Evolutionary conservation across 2,329 filamentous ascomycete species (phyloP).

Genomic region (Aspergillus amoenus): DNA sequence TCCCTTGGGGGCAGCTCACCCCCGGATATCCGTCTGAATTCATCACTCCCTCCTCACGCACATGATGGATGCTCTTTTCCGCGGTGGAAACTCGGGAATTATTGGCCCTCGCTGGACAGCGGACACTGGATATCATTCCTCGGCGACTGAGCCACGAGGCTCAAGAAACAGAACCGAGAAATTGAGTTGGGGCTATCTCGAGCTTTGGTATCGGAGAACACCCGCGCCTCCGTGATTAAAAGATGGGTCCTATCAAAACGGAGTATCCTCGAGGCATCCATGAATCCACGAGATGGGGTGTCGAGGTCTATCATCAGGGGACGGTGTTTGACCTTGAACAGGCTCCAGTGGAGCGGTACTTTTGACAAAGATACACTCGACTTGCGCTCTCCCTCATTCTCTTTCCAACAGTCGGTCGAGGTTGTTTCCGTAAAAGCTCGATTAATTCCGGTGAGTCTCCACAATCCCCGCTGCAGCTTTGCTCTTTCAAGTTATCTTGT

Average conservation of each 20-base stretch:
- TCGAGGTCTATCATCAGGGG: background rate
- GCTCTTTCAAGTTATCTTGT: background rate
- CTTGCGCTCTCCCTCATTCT: background rate
- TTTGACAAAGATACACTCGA: background rate
- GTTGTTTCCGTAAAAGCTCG: too few species aligned
- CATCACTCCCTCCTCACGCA: too few species aligned
- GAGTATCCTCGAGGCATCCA: background rate
- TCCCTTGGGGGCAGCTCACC: too few species aligned
- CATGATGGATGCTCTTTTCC: too few species aligned
- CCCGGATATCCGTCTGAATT: too few species aligned
- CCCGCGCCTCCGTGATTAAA: too few species aligned
- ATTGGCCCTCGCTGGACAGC: background rate
- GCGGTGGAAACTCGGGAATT: too few species aligned
- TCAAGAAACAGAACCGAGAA: background rate
- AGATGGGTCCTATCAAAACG: background rate
- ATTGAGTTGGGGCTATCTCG: too few species aligned
- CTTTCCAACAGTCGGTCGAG: background rate
- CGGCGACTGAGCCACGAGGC: background rate
- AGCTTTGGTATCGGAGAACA: too few species aligned
- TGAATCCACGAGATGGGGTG: background rate
- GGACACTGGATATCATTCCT: background rate
- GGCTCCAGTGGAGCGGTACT: conserved; percentile 1
- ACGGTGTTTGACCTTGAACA: background rate
- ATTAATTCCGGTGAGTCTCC: background rate
- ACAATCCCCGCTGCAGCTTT: background rate